A percentile compares a stretch with the other conserved stretches of the same genome.
Conservation (phyloP, 2,329 filamentous ascomycete genomes). For the Penicillium verrucosum region DNA sequence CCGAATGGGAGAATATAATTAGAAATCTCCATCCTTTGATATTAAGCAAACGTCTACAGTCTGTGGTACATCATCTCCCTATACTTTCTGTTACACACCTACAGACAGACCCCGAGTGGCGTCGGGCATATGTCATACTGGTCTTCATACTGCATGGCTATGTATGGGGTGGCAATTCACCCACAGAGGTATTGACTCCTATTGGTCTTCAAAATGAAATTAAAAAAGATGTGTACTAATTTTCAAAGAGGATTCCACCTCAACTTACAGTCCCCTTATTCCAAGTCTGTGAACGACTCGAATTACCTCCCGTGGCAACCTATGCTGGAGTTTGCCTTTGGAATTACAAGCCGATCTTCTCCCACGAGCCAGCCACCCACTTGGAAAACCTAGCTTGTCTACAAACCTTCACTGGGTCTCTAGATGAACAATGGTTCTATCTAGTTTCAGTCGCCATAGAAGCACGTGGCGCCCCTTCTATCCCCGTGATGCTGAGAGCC, state of each 20-base stretch:
- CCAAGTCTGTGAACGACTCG: conserved; percentile 70
- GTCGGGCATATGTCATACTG: conserved; percentile 76
- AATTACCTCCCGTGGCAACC: conserved; percentile 88
- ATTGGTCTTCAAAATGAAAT: neutral
- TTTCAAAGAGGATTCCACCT: conserved; percentile 60
- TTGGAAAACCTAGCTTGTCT: conserved; percentile 86
- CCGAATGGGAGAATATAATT: conserved; percentile 86
- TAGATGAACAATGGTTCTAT: conserved; percentile 99
- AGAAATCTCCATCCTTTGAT: conserved; percentile 84
- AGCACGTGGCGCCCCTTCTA: conserved; percentile 79
- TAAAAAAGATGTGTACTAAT: neutral
- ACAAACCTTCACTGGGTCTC: conserved; percentile 85
- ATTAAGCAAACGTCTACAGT: conserved; percentile 76
- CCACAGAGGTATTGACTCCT: conserved; percentile 58
- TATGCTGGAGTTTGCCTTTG: conserved; percentile 90
- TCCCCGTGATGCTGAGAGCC: conserved; percentile 84
- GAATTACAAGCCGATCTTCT: conserved; percentile 94
- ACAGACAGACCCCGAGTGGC: conserved; percentile 83
- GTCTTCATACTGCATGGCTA: conserved; percentile 80
- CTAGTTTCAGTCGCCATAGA: conserved; percentile 94
- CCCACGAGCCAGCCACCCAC: conserved; percentile 74
- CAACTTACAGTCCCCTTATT: conserved; percentile 80
- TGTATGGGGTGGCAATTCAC: conserved; percentile 78
- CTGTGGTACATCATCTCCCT: conserved; percentile 75
- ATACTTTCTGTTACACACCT: conserved; percentile 79